Conservation (phyloP, 306 rosid genomes). For the Vigna unguiculata region DNA sequence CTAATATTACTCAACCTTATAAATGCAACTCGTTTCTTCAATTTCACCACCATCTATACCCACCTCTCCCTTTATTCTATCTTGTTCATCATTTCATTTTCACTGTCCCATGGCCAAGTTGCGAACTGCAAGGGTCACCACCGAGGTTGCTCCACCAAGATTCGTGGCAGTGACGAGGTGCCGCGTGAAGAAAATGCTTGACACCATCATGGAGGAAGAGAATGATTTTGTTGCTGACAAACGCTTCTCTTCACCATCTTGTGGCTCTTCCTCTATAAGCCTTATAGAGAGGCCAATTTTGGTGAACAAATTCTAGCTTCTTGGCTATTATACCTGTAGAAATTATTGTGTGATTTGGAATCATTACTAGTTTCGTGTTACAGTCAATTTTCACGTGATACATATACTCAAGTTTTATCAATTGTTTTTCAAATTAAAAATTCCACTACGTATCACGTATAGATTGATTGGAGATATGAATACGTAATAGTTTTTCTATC, state of each 20-base stretch:
- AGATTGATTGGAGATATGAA: background rate
- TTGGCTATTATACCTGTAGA: background rate
- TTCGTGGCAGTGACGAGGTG: conserved; percentile 42
- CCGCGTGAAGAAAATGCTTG: conserved; percentile 49
- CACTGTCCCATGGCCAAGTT: conserved; percentile 44
- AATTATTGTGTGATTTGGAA: background rate
- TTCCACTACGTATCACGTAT: background rate
- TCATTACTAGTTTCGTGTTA: background rate
- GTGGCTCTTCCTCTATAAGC: conserved; percentile 19
- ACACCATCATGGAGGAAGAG: conserved; percentile 61
- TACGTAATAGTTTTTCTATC: background rate
- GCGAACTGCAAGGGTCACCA: conserved; percentile 39
- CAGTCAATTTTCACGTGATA: background rate
- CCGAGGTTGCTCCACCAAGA: conserved; percentile 65
- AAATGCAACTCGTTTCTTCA: conserved; percentile 2
- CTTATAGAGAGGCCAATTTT: conserved; percentile 34
- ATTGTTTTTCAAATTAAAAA: background rate
- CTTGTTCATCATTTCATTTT: background rate
- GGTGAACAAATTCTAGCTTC: conserved; percentile 23
- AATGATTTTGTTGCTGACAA: conserved; percentile 43
- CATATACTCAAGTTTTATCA: background rate
- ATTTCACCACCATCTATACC: conserved; percentile 19
- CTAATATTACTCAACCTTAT: conserved; percentile 8
- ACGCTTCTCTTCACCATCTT: conserved; percentile 34
- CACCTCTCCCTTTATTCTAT: background rate